Evolutionary conservation across 2,329 filamentous ascomycete species (phyloP).

Genomic region (Fusarium subtropicale): DNA sequence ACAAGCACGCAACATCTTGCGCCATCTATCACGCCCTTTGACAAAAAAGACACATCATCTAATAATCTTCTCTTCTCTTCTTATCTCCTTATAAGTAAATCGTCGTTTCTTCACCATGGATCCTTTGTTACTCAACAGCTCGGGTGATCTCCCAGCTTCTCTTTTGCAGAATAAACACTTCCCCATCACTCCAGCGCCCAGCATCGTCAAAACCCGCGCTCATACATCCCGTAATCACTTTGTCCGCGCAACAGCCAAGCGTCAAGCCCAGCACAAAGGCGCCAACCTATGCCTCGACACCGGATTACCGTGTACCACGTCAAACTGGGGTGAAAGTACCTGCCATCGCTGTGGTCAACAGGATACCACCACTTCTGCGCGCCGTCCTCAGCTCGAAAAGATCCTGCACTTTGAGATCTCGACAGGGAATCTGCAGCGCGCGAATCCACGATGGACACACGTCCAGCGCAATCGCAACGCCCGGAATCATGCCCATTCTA

Average conservation of each 20-base stretch:
- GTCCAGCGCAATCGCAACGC: conserved; percentile 23
- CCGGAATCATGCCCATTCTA: conserved; percentile 24
- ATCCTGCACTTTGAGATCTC: conserved; percentile 32
- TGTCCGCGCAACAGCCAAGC: conserved; percentile 50
- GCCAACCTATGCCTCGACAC: conserved; percentile 40
- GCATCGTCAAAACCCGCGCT: conserved; percentile 20
- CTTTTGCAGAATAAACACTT: conserved; percentile 40
- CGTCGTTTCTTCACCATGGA: conserved; percentile 37
- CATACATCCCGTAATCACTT: conserved; percentile 47
- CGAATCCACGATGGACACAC: conserved; percentile 25
- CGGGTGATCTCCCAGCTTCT: conserved; percentile 39
- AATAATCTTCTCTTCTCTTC: not conserved
- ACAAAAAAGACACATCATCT: conserved; percentile 17
- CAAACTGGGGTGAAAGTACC: not conserved
- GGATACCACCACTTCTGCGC: conserved; percentile 16
- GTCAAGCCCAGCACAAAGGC: conserved; percentile 41
- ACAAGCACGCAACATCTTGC: conserved; percentile 43
- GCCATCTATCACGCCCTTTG: conserved; percentile 31
- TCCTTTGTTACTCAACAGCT: conserved; percentile 36
- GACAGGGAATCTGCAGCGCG: conserved; percentile 9
- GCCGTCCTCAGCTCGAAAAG: conserved; percentile 42
- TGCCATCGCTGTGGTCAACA: conserved; percentile 36
- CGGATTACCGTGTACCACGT: conserved; percentile 39
- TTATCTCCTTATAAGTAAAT: conserved; percentile 19
- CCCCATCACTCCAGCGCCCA: conserved; percentile 12